Evolutionary conservation across 1,139 yeast genomes (phyloP).

Genomic region (Wickerhamiella infanticola): DNA sequence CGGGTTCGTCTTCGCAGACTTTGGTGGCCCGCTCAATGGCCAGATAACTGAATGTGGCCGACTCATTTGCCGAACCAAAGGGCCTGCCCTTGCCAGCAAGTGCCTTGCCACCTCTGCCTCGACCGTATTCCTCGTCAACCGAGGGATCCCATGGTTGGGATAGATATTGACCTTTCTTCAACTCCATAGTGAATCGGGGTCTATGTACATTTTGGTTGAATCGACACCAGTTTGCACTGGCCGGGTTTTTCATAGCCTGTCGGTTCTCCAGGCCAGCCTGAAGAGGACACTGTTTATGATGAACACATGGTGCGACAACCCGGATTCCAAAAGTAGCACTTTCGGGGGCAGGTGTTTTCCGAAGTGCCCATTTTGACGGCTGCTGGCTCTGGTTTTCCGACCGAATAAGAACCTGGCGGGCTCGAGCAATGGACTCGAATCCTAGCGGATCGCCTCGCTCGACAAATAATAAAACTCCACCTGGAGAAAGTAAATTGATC

Average conservation of each 20-base stretch:
- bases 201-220: constrained; percentile 59
- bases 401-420: constrained; percentile 74
- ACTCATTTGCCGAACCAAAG: constrained; percentile 55
- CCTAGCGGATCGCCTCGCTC: constrained; percentile 89
- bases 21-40: constrained; percentile 33
- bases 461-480: constrained; percentile 60
- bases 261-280: constrained; percentile 55
- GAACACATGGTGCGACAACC: constrained; percentile 81
- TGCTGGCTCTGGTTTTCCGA: constrained; percentile 56
- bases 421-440: constrained; percentile 76
- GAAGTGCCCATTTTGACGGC: not conserved
- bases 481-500: constrained; percentile 48
- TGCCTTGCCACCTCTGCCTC: constrained; percentile 25
- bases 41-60: constrained; percentile 61
- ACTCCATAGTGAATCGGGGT: constrained; percentile 62
- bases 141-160: constrained; percentile 58
- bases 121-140: constrained; percentile 30
- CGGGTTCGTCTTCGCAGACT: constrained; percentile 6
- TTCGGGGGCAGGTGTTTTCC: not conserved
- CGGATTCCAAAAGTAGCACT: constrained; percentile 10
- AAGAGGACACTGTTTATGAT: constrained; percentile 75
- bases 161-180: constrained; percentile 64
- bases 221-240: constrained; percentile 41
- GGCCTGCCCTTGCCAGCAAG: constrained; percentile 58
- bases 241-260: constrained; percentile 25